Conservation (phyloP, 2,329 filamentous ascomycete genomes). For the Sclerotinia spermophila region DNA sequence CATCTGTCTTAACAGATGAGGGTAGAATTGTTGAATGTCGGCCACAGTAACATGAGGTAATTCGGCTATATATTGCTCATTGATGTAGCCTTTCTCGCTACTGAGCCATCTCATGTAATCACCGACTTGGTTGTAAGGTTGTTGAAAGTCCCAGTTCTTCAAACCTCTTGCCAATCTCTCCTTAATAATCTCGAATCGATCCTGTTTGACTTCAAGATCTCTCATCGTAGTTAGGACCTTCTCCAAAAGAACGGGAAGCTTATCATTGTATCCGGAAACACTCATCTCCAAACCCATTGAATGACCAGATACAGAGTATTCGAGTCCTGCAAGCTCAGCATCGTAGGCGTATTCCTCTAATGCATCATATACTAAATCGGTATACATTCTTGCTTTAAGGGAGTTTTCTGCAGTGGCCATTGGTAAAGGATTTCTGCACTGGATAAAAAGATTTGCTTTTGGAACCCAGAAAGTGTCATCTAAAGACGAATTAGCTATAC, state of each 20-base stretch:
- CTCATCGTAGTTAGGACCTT: conserved; percentile 83
- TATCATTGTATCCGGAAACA: conserved; percentile 92
- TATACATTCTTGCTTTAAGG: conserved; percentile 76
- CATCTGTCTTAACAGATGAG: conserved; percentile 75
- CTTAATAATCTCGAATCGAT: conserved; percentile 87
- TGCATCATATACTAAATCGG: conserved; percentile 82
- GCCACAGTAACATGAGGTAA: conserved; percentile 69
- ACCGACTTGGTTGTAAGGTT: conserved; percentile 84
- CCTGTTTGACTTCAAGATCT: conserved; percentile 77
- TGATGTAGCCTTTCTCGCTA: conserved; percentile 71
- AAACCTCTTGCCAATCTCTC: conserved; percentile 74
- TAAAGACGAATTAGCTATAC: not conserved
- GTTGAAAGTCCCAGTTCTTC: conserved; percentile 82
- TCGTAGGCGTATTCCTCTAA: conserved; percentile 94
- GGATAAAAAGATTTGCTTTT: conserved; percentile 82
- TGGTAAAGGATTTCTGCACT: conserved; percentile 74
- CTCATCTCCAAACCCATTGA: conserved; percentile 71
- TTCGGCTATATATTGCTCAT: conserved; percentile 76
- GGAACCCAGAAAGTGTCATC: conserved; percentile 98
- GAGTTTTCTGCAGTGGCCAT: conserved; percentile 73
- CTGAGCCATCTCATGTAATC: conserved; percentile 80
- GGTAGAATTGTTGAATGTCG: conserved; percentile 73
- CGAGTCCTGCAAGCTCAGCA: conserved; percentile 84
- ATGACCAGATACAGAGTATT: conserved; percentile 74
- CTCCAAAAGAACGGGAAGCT: conserved; percentile 83